Evolutionary conservation across 805 yeast genomes (phyloP), one percentile per base, ranked within the genome.

Genomic region (Teunomyces funiuensis): DNA sequence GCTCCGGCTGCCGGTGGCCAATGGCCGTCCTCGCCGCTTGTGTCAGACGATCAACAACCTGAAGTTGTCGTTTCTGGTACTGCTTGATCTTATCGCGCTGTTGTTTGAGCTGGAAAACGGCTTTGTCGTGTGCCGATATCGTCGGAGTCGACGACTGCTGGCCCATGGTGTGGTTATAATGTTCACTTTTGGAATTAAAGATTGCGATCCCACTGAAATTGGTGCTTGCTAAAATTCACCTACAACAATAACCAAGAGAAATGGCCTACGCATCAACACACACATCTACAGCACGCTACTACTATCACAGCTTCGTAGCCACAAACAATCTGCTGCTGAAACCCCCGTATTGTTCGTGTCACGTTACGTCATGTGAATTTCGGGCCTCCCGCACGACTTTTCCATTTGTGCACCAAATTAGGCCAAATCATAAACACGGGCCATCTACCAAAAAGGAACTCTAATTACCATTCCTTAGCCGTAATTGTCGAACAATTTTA

Each of bases 61-160:
- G 60, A 20, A 70, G 68, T 27, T 90, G 75, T 45, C 79, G 77
- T 34, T 67, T 67, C 53, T 81, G 85, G 49, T 89, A 86, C 60
- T 84, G 86, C 50, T 78, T 78, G 16, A 93, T 73, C 48, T 83
- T 83, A 63, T 93, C 99, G 45, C 97, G 72, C 52, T 95, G 97
- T 28, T 85, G 69, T 59, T 93, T 93, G 51, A 93, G 72, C 56
- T 90, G 93, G 49, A 88, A 73, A 8, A 93, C 77, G 0, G 97
- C 97, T 55, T 73, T 78, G 57, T 93, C 99, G 52, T 89, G 90
- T 27, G 82, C 73, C 5, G 96, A 88, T 14, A 91, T 80, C 55
- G 79, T 82, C 1, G 80, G 77, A 39, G 76, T 73, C 15, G 78
- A 69, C 29, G 70, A 53, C 48, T 63, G 68, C 39, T 66, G 69